phyloP scores from a whole-genome alignment of 306 rosid species.

The Comarum palustre region DNA sequence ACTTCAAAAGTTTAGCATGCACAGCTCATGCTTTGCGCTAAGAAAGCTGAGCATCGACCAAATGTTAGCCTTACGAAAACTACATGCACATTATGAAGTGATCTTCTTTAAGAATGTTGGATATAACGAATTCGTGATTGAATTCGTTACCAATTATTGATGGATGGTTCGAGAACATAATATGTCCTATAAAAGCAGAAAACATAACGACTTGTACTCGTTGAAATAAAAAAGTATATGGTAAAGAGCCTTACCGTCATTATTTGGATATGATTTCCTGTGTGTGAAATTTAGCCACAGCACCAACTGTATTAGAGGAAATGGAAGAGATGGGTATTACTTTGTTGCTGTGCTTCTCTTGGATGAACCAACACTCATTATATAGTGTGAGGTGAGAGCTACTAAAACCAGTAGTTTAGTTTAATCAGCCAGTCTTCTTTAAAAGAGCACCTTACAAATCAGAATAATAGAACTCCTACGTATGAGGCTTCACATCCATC shows the following conservation, averaged over 20 bases:
- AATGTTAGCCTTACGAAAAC: not conserved
- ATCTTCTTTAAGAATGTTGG: too few species aligned
- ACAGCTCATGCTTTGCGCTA: not conserved
- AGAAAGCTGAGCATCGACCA: not conserved
- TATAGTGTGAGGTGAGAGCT: conserved; percentile 14
- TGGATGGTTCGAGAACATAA: not conserved
- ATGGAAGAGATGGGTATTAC: not conserved
- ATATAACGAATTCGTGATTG: too few species aligned
- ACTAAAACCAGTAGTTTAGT: conserved; percentile 8
- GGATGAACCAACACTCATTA: conserved; percentile 3
- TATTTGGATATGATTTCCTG: conserved; percentile 1
- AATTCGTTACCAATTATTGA: not conserved
- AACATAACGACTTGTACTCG: not conserved
- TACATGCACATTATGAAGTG: not conserved
- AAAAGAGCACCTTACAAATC: conserved; percentile 16
- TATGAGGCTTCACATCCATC: conserved; percentile 17
- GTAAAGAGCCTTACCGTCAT: conserved; percentile 16
- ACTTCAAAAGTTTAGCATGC: not conserved
- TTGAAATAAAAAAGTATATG: not conserved
- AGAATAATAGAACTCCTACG: conserved; percentile 9
- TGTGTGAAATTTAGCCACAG: not conserved
- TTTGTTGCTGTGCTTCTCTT: conserved; percentile 20
- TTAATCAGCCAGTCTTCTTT: not conserved
- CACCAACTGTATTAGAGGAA: conserved; percentile 5
- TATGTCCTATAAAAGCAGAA: not conserved